Evolutionary conservation across 768 basidiomycete species (phyloP).

Genomic region (Amyloporia xantha): DNA sequence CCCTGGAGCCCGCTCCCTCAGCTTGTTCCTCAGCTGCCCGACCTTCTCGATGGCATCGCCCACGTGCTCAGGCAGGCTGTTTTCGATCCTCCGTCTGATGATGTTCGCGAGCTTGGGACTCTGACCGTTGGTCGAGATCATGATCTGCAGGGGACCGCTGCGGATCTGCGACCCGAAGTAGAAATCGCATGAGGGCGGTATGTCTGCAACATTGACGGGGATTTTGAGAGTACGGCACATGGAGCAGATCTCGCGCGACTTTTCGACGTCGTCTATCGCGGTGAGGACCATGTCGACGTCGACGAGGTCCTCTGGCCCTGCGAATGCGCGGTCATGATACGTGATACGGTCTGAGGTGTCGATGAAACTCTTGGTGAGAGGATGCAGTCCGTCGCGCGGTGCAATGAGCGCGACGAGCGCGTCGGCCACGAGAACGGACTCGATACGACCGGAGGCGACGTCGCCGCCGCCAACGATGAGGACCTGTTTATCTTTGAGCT

Average conservation of each 20-base stretch:
- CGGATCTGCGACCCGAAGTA: constrained; percentile 96
- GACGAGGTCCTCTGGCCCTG: constrained; percentile 55
- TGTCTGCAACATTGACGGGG: constrained; percentile 94
- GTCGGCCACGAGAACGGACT: constrained; percentile 76
- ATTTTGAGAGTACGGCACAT: constrained; percentile 63
- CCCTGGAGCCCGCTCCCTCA: constrained; percentile 79
- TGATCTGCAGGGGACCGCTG: constrained; percentile 85
- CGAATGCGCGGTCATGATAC: constrained; percentile 66
- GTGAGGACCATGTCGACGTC: constrained; percentile 84
- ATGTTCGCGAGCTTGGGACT: constrained; percentile 88
- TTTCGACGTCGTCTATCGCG: constrained; percentile 78
- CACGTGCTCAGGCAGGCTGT: constrained; percentile 59
- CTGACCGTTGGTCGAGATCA: constrained; percentile 93
- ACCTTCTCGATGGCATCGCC: constrained; percentile 77
- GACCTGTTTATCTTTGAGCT: constrained; percentile 75
- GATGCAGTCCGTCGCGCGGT: constrained; percentile 60
- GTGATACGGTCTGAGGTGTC: constrained; percentile 48
- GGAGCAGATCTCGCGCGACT: constrained; percentile 65
- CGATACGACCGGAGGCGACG: constrained; percentile 83
- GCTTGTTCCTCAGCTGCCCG: constrained; percentile 60
- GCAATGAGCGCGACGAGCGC: constrained; percentile 74
- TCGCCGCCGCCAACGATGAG: constrained; percentile 93
- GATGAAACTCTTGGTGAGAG: constrained; percentile 49
- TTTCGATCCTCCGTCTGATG: constrained; percentile 63
- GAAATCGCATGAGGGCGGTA: constrained; percentile 94